phyloP scores from a whole-genome alignment of 2,329 filamentous ascomycete genomes.

The Colletotrichum somersetense region DNA sequence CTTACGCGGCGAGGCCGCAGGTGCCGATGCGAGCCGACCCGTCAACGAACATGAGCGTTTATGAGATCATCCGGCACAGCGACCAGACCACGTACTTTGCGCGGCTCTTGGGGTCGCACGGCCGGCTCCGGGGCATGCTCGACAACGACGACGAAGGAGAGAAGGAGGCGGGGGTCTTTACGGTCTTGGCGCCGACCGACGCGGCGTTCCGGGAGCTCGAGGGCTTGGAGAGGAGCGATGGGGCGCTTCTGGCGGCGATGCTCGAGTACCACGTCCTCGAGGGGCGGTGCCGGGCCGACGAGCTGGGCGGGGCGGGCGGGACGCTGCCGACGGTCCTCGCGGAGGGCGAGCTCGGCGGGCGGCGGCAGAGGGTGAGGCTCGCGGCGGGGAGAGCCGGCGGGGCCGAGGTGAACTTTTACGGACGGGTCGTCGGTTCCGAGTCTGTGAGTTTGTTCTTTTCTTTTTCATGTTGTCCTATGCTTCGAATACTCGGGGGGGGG shows the following conservation, averaged over 20 bases:
- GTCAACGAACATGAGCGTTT: background rate
- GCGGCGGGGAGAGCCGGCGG: background rate
- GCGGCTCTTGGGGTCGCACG: conserved; percentile 8
- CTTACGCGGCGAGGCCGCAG: background rate
- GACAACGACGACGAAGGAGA: background rate
- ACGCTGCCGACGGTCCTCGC: conserved; percentile 3
- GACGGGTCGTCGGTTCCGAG: background rate
- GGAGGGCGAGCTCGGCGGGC: conserved; percentile 7
- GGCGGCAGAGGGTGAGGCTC: conserved; percentile 2
- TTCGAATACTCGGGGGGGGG: too few species aligned
- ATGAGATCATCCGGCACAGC: conserved; percentile 8
- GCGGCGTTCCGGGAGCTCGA: conserved; percentile 15
- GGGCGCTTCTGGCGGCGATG: conserved; percentile 57
- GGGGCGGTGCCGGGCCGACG: background rate
- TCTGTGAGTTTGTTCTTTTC: conserved; percentile 9
- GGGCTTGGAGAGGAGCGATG: background rate
- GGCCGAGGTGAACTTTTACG: conserved; percentile 19
- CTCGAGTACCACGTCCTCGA: conserved; percentile 30
- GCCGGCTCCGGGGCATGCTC: background rate
- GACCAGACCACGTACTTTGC: background rate
- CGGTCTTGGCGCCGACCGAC: conserved; percentile 25
- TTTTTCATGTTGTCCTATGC: background rate
- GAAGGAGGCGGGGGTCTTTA: background rate
- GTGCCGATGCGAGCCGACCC: background rate
- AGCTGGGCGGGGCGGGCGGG: background rate